Evolutionary conservation across 1,139 yeast species (phyloP).

Genomic region (Geotrichum siamense): DNA sequence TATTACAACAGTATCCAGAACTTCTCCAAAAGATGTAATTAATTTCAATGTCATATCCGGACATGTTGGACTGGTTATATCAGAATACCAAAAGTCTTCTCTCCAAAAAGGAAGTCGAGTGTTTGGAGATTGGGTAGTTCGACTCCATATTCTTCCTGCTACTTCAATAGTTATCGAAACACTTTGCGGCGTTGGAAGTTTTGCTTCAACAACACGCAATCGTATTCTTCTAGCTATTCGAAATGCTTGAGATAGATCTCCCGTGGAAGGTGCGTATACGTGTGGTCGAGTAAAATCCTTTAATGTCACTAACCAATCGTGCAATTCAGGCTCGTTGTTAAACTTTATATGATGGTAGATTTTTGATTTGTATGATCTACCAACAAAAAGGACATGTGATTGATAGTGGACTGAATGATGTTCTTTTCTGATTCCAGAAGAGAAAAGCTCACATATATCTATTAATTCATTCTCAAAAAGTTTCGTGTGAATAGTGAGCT

Average conservation of each 20-base stretch:
- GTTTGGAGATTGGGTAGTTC: constrained; percentile 45
- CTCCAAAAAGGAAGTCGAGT: constrained; percentile 48
- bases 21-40: neutral
- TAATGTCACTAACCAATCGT: constrained; percentile 77
- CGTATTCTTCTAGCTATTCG: neutral
- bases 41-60: constrained; percentile 20
- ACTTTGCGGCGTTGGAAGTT: neutral
- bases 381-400: constrained; percentile 40
- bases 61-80: constrained; percentile 24
- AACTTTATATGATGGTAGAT: constrained; percentile 38
- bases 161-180: neutral
- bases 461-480: constrained; percentile 26
- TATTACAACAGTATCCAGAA: neutral
- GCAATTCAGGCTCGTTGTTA: constrained; percentile 63
- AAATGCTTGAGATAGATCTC: neutral
- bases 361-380: constrained; percentile 20
- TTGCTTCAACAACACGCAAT: neutral
- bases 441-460: constrained; percentile 48
- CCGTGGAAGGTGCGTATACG: constrained; percentile 37
- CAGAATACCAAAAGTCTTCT: constrained; percentile 47
- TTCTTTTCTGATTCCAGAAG: constrained; percentile 62
- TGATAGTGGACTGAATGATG: constrained; percentile 63
- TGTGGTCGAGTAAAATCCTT: constrained; percentile 61
- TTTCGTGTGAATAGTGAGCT: constrained; percentile 45
- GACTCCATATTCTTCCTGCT: constrained; percentile 37